Evolutionary conservation across 1,284 basidiomycete genomes (phyloP).

Genomic region (Irpex sp.): DNA sequence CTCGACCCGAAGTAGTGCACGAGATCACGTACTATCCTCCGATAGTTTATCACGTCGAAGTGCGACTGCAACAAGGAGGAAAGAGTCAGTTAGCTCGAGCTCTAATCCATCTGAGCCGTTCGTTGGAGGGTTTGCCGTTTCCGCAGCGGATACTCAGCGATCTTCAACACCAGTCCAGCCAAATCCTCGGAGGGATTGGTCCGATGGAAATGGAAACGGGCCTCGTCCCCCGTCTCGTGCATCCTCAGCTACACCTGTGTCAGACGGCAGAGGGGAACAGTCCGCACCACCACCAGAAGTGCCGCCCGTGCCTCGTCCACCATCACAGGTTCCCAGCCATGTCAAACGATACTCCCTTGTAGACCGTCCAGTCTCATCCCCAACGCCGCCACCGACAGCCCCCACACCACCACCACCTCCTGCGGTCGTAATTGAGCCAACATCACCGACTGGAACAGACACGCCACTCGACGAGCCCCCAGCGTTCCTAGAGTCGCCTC

Average conservation of each 20-base stretch:
- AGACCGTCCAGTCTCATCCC: conserved; percentile 48
- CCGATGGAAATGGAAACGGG: conserved; percentile 1
- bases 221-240: conserved; percentile 10
- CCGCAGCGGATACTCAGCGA: conserved; percentile 11
- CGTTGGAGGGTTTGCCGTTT: conserved; percentile 45
- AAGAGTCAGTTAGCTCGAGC: conserved; percentile 26
- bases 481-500: conserved; percentile 25
- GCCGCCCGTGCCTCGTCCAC: conserved; percentile 21
- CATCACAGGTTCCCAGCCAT: conserved; percentile 46
- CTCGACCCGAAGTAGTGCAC: conserved; percentile 17
- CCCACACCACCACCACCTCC: conserved; percentile 29
- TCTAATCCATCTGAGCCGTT: conserved; percentile 36
- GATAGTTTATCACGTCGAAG: conserved; percentile 17
- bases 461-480: conserved; percentile 1
- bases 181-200: conserved; percentile 10
- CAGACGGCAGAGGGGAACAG: background rate
- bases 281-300: conserved; percentile 15
- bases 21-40: conserved; percentile 16
- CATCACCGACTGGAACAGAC: conserved; percentile 22
- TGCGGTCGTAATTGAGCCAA: conserved; percentile 54
- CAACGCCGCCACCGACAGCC: conserved; percentile 21
- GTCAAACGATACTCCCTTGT: conserved; percentile 76
- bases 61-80: conserved; percentile 19
- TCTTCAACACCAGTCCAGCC: conserved; percentile 13
- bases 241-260: conserved; percentile 3